A percentile compares a stretch with the other conserved stretches of the same genome.
These are phyloP conservation scores for Ceratocystis lukuohia DNA, from an alignment of 2,329 filamentous ascomycete genomes.

Conservation along the genomic window DNA sequence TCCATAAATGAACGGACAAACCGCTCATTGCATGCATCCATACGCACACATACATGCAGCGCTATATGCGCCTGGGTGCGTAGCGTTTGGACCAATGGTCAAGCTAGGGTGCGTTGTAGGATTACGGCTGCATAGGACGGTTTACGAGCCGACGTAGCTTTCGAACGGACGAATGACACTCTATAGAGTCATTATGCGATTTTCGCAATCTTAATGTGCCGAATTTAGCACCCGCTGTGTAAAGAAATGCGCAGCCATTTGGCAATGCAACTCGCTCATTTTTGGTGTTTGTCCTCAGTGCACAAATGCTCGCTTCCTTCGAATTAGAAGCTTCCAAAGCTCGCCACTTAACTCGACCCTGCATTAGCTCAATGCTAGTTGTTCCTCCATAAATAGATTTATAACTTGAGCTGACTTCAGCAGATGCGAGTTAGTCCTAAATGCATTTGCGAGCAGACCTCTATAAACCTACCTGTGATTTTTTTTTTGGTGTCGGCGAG, in stretches of 20 bases:
- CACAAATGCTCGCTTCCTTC: neutral
- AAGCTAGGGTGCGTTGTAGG: neutral
- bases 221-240: neutral
- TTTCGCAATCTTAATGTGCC: neutral
- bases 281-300: neutral
- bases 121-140: neutral
- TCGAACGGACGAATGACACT: neutral
- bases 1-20: neutral
- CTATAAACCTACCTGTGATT: no score
- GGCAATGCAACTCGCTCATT: neutral
- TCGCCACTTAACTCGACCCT: neutral
- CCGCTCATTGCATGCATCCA: neutral
- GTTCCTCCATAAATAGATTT: neutral
- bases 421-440: no score
- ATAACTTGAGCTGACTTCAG: no score
- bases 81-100: neutral
- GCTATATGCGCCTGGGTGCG: neutral
- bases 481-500: neutral
- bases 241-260: neutral
- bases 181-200: neutral
- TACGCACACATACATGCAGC: neutral
- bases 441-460: no score
- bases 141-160: neutral
- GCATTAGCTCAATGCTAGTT: neutral
- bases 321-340: slow-evolving; percentile 2